phyloP scores from a whole-genome alignment of 164 flowering plant genomes.

The Euptelea pleiosperma region DNA sequence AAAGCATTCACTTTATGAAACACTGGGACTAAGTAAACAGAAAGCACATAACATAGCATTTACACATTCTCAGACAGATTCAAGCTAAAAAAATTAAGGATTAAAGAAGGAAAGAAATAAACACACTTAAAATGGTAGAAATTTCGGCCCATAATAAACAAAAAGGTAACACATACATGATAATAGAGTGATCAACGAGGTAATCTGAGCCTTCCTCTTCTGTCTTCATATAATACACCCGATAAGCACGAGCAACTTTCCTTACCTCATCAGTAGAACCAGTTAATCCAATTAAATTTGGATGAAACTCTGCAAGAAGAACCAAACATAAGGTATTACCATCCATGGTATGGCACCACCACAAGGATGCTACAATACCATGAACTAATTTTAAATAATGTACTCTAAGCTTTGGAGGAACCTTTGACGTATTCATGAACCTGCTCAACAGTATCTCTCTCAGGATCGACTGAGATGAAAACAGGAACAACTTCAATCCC shows the following conservation, averaged over 20 bases:
- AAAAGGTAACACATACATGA: conserved; percentile 55
- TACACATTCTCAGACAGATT: background rate
- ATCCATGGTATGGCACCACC: background rate
- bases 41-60: background rate
- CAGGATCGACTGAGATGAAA: conserved; percentile 96
- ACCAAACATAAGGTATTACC: background rate
- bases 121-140: background rate
- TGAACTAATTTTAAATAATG: background rate
- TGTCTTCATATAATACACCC: conserved; percentile 96
- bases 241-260: conserved; percentile 84
- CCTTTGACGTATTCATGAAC: conserved; percentile 89
- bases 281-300: conserved; percentile 81
- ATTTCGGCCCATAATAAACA: background rate
- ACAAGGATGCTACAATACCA: background rate
- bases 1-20: too few relatives aligned
- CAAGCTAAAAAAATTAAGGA: too few relatives aligned
- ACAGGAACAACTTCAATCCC: conserved; percentile 74
- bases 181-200: conserved; percentile 95
- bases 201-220: conserved; percentile 87
- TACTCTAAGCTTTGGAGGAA: conserved; percentile 11
- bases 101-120: background rate
- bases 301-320: conserved; percentile 73
- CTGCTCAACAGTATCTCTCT: conserved; percentile 94
- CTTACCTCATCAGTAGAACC: conserved; percentile 62
- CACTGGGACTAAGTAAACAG: too few relatives aligned